Percentiles rank a stretch among this genome's conserved stretches.
Evolutionary conservation across 805 yeast species (phyloP).

Genomic region (Myxozyma melibiosi): DNA sequence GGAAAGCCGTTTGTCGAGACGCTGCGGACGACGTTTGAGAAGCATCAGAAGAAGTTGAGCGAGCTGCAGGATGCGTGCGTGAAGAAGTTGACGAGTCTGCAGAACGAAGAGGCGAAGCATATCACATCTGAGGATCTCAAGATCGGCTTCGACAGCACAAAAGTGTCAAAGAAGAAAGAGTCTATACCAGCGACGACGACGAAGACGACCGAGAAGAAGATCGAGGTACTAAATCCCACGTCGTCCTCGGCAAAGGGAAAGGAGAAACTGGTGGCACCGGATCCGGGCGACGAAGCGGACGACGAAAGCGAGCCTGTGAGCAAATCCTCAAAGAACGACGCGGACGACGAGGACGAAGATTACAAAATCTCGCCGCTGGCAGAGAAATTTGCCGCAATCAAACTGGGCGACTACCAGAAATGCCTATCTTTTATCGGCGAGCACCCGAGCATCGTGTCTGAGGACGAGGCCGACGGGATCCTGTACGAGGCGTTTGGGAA

Average conservation of each 20-base stretch:
- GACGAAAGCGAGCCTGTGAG: constrained; percentile 2
- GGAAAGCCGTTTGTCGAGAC: constrained; percentile 45
- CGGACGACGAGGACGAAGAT: constrained; percentile 33
- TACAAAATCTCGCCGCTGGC: constrained; percentile 61
- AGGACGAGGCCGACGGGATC: constrained; percentile 87
- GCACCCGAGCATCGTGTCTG: constrained; percentile 69
- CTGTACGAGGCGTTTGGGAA: constrained; percentile 90
- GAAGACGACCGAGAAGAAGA: constrained; percentile 34
- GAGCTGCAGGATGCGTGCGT: constrained; percentile 64
- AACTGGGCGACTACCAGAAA: constrained; percentile 50
- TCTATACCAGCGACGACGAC: constrained; percentile 40
- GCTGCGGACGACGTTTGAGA: constrained; percentile 47
- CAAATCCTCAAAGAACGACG: background rate
- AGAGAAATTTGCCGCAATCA: constrained; percentile 60
- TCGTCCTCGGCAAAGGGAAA: constrained; percentile 16
- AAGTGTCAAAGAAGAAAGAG: constrained; percentile 60
- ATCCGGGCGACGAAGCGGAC: constrained; percentile 15
- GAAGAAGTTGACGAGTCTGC: constrained; percentile 65
- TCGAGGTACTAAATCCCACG: constrained; percentile 43
- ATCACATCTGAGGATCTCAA: constrained; percentile 90
- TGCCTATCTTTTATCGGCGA: constrained; percentile 55
- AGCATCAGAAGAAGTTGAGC: constrained; percentile 71
- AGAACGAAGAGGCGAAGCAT: constrained; percentile 68
- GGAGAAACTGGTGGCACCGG: constrained; percentile 6
- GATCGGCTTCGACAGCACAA: constrained; percentile 87